These are phyloP conservation scores for Hyparrhenia diplandra DNA, from an alignment of 176 grass and related monocot species.

Conservation along the genomic window DNA sequence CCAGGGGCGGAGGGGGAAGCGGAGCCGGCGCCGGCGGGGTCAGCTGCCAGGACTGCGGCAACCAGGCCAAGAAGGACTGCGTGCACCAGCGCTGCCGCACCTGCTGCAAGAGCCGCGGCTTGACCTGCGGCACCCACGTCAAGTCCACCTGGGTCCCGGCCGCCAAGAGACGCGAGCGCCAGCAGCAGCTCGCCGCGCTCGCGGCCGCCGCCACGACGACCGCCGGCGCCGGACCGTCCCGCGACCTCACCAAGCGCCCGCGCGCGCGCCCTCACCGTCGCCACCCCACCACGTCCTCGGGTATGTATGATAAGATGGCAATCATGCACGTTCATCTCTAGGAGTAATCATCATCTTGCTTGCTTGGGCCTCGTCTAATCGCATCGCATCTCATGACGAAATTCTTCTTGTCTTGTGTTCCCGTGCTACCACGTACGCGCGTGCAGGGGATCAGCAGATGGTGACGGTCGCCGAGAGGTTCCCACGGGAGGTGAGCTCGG, in stretches of 20 bases:
- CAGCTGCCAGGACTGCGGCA: constrained; percentile 98
- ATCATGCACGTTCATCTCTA: neutral
- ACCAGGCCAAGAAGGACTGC: constrained; percentile 99
- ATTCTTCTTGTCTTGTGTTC: neutral
- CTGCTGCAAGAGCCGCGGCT: constrained; percentile 97
- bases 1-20: neutral
- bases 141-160: constrained; percentile 97
- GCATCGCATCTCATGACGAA: neutral
- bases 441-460: constrained; percentile 48
- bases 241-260: constrained; percentile 43
- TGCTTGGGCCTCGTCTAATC: neutral
- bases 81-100: constrained; percentile 74
- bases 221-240: constrained; percentile 20
- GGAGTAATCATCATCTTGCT: neutral
- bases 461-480: constrained; percentile 52
- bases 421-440: neutral
- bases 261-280: constrained; percentile 24
- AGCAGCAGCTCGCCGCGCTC: constrained; percentile 53
- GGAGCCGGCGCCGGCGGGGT: constrained; percentile 2
- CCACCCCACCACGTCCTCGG: constrained; percentile 49
- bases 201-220: constrained; percentile 13
- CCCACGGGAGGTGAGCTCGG: constrained; percentile 75
- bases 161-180: constrained; percentile 80
- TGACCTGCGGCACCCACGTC: constrained; percentile 67
- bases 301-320: constrained; percentile 7